A percentile compares a stretch with the other conserved stretches of the same genome.
Conservation (phyloP, 495 filamentous ascomycete species). For the Aspergillus incahuasiensis region DNA sequence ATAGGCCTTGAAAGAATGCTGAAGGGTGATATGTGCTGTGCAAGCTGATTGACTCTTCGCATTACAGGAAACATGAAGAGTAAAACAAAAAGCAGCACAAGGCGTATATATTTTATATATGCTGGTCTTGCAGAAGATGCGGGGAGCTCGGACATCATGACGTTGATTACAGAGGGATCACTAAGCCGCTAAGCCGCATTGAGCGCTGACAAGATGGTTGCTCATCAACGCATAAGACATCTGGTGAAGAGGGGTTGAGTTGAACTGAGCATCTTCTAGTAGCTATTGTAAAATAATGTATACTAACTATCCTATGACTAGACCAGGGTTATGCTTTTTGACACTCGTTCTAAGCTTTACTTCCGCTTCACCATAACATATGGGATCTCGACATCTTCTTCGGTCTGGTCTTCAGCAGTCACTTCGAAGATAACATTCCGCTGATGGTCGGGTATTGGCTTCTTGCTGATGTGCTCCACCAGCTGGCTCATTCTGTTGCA, state of each 20-base stretch:
- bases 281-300: neutral
- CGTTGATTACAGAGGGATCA: constrained; percentile 25
- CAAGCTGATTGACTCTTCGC: constrained; percentile 20
- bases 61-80: constrained; percentile 29
- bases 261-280: neutral
- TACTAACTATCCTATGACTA: neutral
- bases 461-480: constrained; percentile 85
- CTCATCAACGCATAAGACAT: neutral
- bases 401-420: constrained; percentile 82
- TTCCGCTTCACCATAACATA: constrained; percentile 84
- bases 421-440: constrained; percentile 96
- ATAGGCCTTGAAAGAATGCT: constrained; percentile 16
- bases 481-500: constrained; percentile 70
- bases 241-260: neutral
- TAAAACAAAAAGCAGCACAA: constrained; percentile 1
- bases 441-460: constrained; percentile 83
- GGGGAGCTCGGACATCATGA: constrained; percentile 22
- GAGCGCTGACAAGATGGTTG: constrained; percentile 24
- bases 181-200: constrained; percentile 15
- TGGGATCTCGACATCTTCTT: constrained; percentile 95
- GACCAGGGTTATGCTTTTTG: neutral
- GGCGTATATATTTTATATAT: constrained; percentile 4
- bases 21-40: constrained; percentile 19
- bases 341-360: constrained; percentile 12
- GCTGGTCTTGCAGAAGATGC: neutral